A percentile compares a stretch with the other conserved stretches of the same genome.
phyloP scores from a whole-genome alignment of 805 yeast species.

The Starmerella vaccinii region DNA sequence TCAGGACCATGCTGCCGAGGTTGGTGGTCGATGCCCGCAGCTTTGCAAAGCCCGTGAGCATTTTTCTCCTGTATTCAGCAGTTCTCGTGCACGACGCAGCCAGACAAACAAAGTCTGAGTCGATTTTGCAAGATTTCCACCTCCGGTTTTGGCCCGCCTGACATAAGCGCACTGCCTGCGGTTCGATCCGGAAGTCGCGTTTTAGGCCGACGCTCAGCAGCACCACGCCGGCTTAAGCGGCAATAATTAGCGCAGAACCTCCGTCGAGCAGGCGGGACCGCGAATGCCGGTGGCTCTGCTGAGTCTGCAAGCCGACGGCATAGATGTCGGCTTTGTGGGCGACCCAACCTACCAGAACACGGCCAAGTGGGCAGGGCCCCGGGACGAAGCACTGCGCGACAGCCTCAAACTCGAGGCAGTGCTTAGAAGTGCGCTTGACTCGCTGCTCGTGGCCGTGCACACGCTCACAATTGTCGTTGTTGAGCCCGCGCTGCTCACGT shows the following conservation, averaged over 20 bases:
- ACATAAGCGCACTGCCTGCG: neutral
- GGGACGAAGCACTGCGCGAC: neutral
- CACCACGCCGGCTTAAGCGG: too few relatives aligned
- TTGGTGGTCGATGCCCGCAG: conserved; percentile 3
- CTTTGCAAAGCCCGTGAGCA: conserved; percentile 6
- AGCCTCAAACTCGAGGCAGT: conserved; percentile 8
- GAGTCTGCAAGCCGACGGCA: conserved; percentile 7
- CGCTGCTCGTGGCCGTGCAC: conserved; percentile 16
- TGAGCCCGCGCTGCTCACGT: conserved; percentile 24
- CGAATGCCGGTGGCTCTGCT: conserved; percentile 19
- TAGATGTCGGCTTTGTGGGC: conserved; percentile 17
- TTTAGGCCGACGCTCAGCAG: too few relatives aligned
- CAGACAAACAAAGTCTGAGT: neutral
- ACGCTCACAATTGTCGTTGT: conserved; percentile 17
- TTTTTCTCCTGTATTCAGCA: neutral
- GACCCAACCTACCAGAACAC: conserved; percentile 12
- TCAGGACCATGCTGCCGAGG: conserved; percentile 11
- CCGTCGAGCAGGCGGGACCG: too few relatives aligned
- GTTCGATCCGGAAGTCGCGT: neutral
- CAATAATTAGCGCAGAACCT: too few relatives aligned
- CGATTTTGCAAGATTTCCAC: neutral
- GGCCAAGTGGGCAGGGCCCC: neutral
- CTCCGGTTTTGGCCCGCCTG: neutral
- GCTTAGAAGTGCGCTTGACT: conserved; percentile 10
- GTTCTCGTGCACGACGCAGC: neutral